phyloP scores from a whole-genome alignment of 2,329 filamentous ascomycete genomes.

The Colletotrichum spinosum region DNA sequence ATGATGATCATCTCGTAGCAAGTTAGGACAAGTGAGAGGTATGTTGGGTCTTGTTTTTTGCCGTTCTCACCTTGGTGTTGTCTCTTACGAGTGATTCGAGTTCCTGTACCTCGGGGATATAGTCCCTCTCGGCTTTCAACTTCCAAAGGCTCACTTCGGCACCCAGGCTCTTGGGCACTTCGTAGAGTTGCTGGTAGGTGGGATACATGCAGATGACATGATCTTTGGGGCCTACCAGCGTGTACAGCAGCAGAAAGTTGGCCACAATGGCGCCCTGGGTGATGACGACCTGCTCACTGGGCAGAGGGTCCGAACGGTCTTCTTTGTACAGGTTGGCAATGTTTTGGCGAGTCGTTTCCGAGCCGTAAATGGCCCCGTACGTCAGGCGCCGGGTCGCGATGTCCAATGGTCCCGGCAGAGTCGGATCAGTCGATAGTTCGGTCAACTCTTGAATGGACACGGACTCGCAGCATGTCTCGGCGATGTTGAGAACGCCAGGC shows the following conservation, averaged over 20 bases:
- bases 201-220: conserved; percentile 87
- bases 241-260: conserved; percentile 79
- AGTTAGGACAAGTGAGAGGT: conserved; percentile 23
- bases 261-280: conserved; percentile 82
- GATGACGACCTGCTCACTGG: conserved; percentile 73
- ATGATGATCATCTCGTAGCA: conserved; percentile 58
- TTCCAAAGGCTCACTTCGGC: conserved; percentile 82
- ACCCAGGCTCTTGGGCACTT: conserved; percentile 76
- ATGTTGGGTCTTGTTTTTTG: not conserved
- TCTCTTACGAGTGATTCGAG: conserved; percentile 71
- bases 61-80: conserved; percentile 70
- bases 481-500: conserved; percentile 73
- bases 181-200: conserved; percentile 84
- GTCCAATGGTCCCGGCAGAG: conserved; percentile 54
- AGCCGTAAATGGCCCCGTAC: conserved; percentile 82
- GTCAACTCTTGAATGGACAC: conserved; percentile 77
- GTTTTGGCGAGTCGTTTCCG: conserved; percentile 69
- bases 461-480: conserved; percentile 82
- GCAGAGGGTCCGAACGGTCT: conserved; percentile 48
- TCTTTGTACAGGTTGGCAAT: conserved; percentile 74
- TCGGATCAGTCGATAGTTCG: conserved; percentile 66
- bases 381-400: conserved; percentile 66
- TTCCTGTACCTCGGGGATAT: conserved; percentile 73
- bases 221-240: conserved; percentile 75
- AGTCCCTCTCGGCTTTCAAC: conserved; percentile 70